These are phyloP conservation scores for Isatis tinctoria DNA, from an alignment of 345 rosid species.

Conservation along the genomic window DNA sequence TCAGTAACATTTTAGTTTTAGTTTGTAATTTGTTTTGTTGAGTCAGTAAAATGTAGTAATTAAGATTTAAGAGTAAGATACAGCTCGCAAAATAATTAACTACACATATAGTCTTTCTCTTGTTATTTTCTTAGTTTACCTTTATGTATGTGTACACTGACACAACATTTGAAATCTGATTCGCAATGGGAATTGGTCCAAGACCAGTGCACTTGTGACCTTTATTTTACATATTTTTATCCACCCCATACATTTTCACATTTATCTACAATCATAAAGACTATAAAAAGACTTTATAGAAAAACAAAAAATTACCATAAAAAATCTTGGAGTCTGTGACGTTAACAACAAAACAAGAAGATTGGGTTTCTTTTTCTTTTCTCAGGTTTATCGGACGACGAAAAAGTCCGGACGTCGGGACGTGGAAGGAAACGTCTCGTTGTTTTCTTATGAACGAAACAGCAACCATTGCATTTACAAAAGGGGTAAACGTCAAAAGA, in stretches of 20 bases:
- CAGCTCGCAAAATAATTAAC: neutral
- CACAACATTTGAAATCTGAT: slow-evolving; percentile 31
- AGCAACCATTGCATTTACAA: neutral
- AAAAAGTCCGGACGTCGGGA: neutral
- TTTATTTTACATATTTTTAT: neutral
- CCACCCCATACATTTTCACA: slow-evolving; percentile 21
- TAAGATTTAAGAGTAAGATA: neutral
- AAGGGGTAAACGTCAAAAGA: slow-evolving; percentile 2
- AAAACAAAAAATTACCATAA: neutral
- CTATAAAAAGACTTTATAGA: neutral
- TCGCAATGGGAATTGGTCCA: slow-evolving; percentile 72
- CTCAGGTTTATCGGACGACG: neutral
- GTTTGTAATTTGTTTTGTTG: neutral
- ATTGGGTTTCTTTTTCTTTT: neutral
- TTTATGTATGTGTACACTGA: slow-evolving; percentile 13
- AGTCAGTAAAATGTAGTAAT: neutral
- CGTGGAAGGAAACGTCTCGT: neutral
- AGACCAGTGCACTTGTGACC: slow-evolving; percentile 60
- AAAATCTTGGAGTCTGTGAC: slow-evolving; percentile 19
- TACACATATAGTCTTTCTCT: neutral
- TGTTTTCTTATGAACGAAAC: neutral
- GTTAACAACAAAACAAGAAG: slow-evolving; percentile 1
- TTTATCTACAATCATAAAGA: neutral
- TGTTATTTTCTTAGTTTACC: neutral
- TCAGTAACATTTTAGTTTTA: neutral